Conservation (phyloP, 1,139 yeast genomes). For the Hansenula lynferdii region DNA sequence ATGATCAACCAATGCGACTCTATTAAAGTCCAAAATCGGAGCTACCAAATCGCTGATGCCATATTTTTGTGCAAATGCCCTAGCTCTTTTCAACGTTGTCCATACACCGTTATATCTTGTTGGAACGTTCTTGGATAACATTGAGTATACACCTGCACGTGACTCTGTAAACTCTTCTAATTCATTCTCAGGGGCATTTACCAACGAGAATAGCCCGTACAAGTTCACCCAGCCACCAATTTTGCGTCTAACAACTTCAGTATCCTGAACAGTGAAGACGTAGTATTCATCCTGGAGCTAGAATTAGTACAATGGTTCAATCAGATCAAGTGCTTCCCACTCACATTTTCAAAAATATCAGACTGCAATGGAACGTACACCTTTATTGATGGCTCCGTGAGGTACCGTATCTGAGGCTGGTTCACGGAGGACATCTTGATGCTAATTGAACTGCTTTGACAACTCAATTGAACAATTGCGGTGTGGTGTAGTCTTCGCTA, state of each 20-base stretch:
- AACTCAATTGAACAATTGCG: no score
- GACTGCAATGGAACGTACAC: conserved; percentile 8
- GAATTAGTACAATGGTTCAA: no score
- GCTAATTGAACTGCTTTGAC: no score
- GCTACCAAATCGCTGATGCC: conserved; percentile 8
- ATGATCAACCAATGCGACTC: conserved; percentile 18
- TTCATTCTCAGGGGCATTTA: background rate
- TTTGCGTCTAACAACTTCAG: conserved; percentile 13
- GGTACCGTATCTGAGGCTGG: conserved; percentile 2
- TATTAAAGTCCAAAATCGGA: conserved; percentile 18
- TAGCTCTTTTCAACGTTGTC: conserved; percentile 16
- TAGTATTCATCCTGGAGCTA: conserved; percentile 19
- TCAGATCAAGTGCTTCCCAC: no score
- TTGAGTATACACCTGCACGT: no score
- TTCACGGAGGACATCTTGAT: background rate
- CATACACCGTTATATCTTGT: conserved; percentile 14
- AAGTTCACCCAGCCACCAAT: conserved; percentile 22
- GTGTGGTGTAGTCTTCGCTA: no score
- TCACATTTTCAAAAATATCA: conserved; percentile 8
- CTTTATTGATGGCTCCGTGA: conserved; percentile 8
- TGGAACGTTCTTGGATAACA: background rate
- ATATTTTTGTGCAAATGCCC: conserved; percentile 12
- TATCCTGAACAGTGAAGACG: conserved; percentile 1
- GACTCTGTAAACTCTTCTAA: background rate
- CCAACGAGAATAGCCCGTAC: conserved; percentile 6